Conservation (phyloP, 768 basidiomycete genomes). For the Tylopilus subfusipes region DNA sequence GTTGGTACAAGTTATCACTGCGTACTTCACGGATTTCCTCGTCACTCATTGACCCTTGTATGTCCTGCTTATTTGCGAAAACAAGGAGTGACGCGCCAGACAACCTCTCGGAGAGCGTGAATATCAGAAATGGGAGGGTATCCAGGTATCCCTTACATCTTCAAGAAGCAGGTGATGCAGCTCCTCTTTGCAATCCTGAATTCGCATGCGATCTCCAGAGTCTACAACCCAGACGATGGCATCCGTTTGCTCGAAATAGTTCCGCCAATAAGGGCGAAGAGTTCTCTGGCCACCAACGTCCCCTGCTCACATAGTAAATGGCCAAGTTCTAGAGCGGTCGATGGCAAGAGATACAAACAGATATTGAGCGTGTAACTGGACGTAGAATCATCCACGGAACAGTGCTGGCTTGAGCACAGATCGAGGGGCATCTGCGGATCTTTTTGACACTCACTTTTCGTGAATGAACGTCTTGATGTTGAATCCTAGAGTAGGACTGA, state of each 20-base stretch:
- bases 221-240: slow-evolving; percentile 99
- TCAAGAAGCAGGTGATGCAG: slow-evolving; percentile 82
- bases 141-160: slow-evolving; percentile 60
- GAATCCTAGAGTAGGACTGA: slow-evolving; percentile 95
- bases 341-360: slow-evolving; percentile 28
- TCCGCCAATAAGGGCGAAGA: slow-evolving; percentile 96
- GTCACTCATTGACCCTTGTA: slow-evolving; percentile 79
- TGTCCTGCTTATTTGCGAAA: slow-evolving; percentile 98
- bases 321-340: slow-evolving; percentile 45
- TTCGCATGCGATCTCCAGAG: slow-evolving; percentile 86
- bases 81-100: slow-evolving; percentile 95
- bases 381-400: slow-evolving; percentile 26
- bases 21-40: slow-evolving; percentile 80
- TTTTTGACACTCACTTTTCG: slow-evolving; percentile 59
- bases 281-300: slow-evolving; percentile 97
- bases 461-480: slow-evolving; percentile 97
- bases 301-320: slow-evolving; percentile 82
- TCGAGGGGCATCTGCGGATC: slow-evolving; percentile 16
- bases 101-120: slow-evolving; percentile 57
- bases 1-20: slow-evolving; percentile 9
- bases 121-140: slow-evolving; percentile 9
- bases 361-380: slow-evolving; percentile 43
- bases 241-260: slow-evolving; percentile 99
- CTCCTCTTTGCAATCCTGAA: slow-evolving; percentile 87
- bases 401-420: slow-evolving; percentile 17